Percentiles rank a stretch among this genome's conserved stretches.
These are phyloP conservation scores for Fraxinus excelsior DNA, from an alignment of 257 asterid species.

Conservation along the genomic window DNA sequence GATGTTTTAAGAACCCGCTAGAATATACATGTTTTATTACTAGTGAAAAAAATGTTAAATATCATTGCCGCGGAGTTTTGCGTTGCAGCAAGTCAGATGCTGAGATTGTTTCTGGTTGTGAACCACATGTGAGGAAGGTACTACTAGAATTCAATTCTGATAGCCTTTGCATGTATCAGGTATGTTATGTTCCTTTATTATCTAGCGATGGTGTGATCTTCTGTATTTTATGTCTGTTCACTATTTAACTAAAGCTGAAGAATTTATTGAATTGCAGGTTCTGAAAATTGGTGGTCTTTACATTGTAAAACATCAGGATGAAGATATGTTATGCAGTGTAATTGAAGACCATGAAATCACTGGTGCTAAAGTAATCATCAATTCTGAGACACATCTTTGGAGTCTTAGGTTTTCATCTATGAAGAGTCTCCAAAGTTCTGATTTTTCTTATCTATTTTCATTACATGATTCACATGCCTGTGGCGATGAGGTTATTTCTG, in stretches of 20 bases:
- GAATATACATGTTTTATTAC: slow-evolving; percentile 58
- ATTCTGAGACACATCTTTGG: slow-evolving; percentile 48
- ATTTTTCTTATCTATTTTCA: slow-evolving; percentile 31
- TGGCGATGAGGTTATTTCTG: slow-evolving; percentile 31
- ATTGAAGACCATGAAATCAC: slow-evolving; percentile 30
- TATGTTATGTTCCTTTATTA: slow-evolving; percentile 30
- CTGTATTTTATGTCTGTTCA: slow-evolving; percentile 16
- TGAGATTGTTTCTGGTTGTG: slow-evolving; percentile 39
- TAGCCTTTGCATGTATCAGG: slow-evolving; percentile 58
- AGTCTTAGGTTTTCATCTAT: slow-evolving; percentile 54
- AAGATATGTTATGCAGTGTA: slow-evolving; percentile 42
- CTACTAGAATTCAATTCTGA: slow-evolving; percentile 69
- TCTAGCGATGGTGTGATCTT: neutral
- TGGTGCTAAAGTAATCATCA: slow-evolving; percentile 45
- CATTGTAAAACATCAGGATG: slow-evolving; percentile 52
- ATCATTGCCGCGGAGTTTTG: slow-evolving; percentile 47
- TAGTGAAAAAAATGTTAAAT: slow-evolving; percentile 33
- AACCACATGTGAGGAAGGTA: slow-evolving; percentile 44
- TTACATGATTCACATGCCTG: slow-evolving; percentile 24
- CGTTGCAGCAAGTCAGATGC: slow-evolving; percentile 36
- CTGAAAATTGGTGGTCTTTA: slow-evolving; percentile 67
- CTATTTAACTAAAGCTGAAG: slow-evolving; percentile 10
- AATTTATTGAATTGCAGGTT: slow-evolving; percentile 51
- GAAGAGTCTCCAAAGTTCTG: slow-evolving; percentile 40
- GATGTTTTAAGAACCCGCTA: slow-evolving; percentile 22